A percentile compares a stretch with the other conserved stretches of the same genome.
Evolutionary conservation across 2,329 filamentous ascomycete genomes (phyloP).

Genomic region (Xylariaceae sp.): DNA sequence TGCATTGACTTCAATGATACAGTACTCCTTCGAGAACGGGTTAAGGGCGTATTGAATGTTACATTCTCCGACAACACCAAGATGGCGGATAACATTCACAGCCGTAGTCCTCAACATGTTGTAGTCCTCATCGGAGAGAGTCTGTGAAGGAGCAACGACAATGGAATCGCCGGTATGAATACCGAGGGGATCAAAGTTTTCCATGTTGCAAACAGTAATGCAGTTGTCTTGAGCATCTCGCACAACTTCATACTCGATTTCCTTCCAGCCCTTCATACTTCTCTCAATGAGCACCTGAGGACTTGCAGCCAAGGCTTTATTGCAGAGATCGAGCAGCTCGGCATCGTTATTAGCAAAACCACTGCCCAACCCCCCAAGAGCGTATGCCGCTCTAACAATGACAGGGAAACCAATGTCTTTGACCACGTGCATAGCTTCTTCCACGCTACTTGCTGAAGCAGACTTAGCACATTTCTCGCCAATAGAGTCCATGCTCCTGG

Average conservation of each 20-base stretch:
- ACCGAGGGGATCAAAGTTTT: conserved; percentile 97
- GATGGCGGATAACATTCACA: conserved; percentile 93
- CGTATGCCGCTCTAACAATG: conserved; percentile 94
- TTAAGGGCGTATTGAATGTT: conserved; percentile 99
- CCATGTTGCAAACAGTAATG: conserved; percentile 99
- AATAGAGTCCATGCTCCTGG: conserved; percentile 96
- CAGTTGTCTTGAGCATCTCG: conserved; percentile 95
- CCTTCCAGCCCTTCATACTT: conserved; percentile 99
- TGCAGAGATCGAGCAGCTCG: conserved; percentile 81
- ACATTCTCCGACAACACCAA: conserved; percentile 96
- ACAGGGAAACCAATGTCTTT: conserved; percentile 93
- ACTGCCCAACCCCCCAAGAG: conserved; percentile 88
- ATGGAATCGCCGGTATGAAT: conserved; percentile 99
- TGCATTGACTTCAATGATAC: conserved; percentile 98
- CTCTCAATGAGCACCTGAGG: conserved; percentile 95
- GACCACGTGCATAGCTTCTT: conserved; percentile 85
- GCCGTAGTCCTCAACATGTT: conserved; percentile 98
- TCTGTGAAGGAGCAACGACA: conserved; percentile 95
- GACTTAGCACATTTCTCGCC: conserved; percentile 98
- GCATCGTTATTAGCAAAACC: conserved; percentile 88
- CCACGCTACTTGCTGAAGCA: conserved; percentile 80
- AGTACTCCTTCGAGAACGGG: conserved; percentile 92
- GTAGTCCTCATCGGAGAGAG: conserved; percentile 94
- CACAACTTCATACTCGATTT: conserved; percentile 98
- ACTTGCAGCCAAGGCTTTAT: conserved; percentile 90